Evolutionary conservation across 2,329 filamentous ascomycete species (phyloP), one percentile per base, ranked within the genome.

Genomic region (Alternaria incomplexa): DNA sequence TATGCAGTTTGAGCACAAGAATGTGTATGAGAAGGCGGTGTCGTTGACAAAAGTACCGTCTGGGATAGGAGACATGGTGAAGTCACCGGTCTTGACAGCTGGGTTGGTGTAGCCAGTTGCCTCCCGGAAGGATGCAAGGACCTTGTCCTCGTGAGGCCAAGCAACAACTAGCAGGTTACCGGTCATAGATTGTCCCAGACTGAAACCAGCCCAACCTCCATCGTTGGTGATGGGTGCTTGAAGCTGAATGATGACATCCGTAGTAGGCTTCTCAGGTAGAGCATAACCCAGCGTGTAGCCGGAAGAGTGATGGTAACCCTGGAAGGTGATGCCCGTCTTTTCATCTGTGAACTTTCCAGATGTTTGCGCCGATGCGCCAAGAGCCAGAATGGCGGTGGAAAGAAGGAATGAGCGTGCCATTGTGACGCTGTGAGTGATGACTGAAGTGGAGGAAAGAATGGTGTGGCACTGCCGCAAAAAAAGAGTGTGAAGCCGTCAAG

Each of bases 161-260:
- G 84, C 84, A 9, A 83, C 81, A n/a, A 87, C 73, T 9, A 88
- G 79, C 11, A 86, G 79, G 45, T 82, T 81, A 48, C 80, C 79
- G 32, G 80, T 73, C 86, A 88, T 88, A 48, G 78, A 74, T 8
- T 83, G 81, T 6, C 81, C 80, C 61, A 86, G 78, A 17, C 82
- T 83, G 46, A 87, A 79, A 67, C 83, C 85, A 40, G 81, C 84
- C 81, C 85, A 88, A 60, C 85, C 84, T 3, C 75, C 78, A 20
- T 78, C 80, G 61, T 83, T 79, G 59, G 83, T 81, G 17, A 86
- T 82, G 12, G 76, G 77, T 12, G 68, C 74, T 53, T 76, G 70
- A 47, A 89, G 80, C 70, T 87, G 84, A 8, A 83, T 84, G 62
- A 88, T 86, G 66, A 88, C 83, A 73, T 88, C 86, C 11, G 81